Conservation (phyloP, 305 asterid genomes). For the Coffea humblotiana region DNA sequence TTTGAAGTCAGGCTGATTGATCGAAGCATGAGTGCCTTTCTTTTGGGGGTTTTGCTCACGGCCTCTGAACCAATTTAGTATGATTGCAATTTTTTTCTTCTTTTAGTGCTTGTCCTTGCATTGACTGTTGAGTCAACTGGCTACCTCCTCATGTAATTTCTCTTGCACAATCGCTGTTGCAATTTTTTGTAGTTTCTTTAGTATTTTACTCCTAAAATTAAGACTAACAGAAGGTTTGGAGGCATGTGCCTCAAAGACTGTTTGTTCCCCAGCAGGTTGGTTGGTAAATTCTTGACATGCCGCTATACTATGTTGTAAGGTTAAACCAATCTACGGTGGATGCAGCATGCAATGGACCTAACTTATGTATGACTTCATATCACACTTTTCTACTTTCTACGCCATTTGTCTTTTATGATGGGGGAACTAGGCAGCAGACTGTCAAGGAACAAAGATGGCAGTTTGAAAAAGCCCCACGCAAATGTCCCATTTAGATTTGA, state of each 20-base stretch:
- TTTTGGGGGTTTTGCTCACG: neutral
- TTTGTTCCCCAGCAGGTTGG: neutral
- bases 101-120: neutral
- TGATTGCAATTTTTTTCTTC: neutral
- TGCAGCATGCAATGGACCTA: neutral
- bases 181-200: neutral
- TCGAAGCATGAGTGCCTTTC: neutral
- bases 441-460: neutral
- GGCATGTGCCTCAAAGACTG: neutral
- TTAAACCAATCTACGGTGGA: neutral
- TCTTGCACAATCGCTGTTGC: too few relatives aligned
- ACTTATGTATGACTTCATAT: neutral
- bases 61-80: neutral
- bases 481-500: slow-evolving; percentile 1
- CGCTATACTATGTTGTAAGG: neutral
- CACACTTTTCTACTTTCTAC: neutral
- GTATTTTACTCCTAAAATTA: too few relatives aligned
- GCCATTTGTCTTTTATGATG: neutral
- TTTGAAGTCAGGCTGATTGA: neutral
- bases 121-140: too few relatives aligned
- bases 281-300: neutral
- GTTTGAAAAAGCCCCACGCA: neutral
- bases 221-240: neutral
- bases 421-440: neutral
- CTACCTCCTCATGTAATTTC: too few relatives aligned